Conservation (phyloP, 2,329 filamentous ascomycete genomes). For the Pezicula radicicola region DNA sequence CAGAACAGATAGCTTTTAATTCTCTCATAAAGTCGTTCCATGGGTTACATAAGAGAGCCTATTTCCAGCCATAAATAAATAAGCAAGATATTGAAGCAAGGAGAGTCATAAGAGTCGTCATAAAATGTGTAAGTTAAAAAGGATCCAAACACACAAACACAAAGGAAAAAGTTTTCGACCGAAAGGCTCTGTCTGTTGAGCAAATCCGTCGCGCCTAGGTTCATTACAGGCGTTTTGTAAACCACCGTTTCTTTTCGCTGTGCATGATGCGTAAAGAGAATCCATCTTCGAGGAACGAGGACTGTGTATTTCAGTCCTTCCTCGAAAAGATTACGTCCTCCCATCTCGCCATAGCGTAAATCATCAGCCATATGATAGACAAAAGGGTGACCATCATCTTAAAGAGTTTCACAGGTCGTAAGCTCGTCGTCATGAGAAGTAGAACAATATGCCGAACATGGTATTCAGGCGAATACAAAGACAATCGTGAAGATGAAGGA, state of each 20-base stretch:
- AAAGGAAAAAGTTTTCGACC: slow-evolving; percentile 4
- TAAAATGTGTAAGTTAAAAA: slow-evolving; percentile 4
- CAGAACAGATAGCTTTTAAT: slow-evolving; percentile 38
- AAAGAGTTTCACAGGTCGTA: slow-evolving; percentile 34
- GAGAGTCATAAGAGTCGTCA: slow-evolving; percentile 5
- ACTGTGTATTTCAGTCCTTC: neutral
- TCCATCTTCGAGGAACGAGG: no score
- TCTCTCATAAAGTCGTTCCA: slow-evolving; percentile 36
- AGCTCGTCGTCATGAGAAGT: slow-evolving; percentile 37
- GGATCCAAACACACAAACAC: slow-evolving; percentile 2
- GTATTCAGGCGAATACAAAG: slow-evolving; percentile 36
- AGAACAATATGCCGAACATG: slow-evolving; percentile 32
- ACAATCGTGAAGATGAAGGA: slow-evolving; percentile 26
- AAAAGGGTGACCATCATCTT: slow-evolving; percentile 28
- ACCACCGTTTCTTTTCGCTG: slow-evolving; percentile 11
- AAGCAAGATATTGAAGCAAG: neutral
- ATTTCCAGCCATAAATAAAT: slow-evolving; percentile 9
- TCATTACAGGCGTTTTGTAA: slow-evolving; percentile 27
- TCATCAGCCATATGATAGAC: slow-evolving; percentile 42
- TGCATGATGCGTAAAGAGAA: slow-evolving; percentile 11
- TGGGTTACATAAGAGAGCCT: slow-evolving; percentile 36
- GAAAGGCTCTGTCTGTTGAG: slow-evolving; percentile 1
- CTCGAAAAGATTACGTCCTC: slow-evolving; percentile 17
- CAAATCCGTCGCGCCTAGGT: slow-evolving; percentile 19
- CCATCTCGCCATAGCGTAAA: slow-evolving; percentile 37